phyloP scores from a whole-genome alignment of 441 rosid genomes.

The Theobroma grandiflorum region DNA sequence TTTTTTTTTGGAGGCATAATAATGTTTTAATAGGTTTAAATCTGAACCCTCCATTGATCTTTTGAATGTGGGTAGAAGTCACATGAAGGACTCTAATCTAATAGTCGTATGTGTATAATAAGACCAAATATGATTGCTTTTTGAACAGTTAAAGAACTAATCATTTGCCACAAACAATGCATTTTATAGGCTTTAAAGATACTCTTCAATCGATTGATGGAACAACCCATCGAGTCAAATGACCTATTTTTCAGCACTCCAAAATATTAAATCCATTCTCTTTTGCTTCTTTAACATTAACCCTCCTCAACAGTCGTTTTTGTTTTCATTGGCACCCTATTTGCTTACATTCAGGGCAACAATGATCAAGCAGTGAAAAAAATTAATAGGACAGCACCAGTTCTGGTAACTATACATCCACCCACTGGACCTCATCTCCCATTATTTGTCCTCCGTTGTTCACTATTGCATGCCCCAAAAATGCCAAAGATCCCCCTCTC shows the following conservation, averaged over 20 bases:
- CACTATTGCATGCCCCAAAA: slow-evolving; percentile 35
- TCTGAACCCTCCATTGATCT: neutral
- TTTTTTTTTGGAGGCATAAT: neutral
- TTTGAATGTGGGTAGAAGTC: neutral
- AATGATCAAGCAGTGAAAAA: slow-evolving; percentile 31
- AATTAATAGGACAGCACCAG: slow-evolving; percentile 39
- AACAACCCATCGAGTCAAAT: neutral
- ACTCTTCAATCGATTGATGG: neutral
- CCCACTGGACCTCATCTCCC: neutral
- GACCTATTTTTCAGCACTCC: neutral
- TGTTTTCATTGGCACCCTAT: slow-evolving; percentile 15
- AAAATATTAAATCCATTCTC: neutral
- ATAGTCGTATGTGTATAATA: neutral
- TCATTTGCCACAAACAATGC: neutral
- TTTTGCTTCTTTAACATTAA: neutral
- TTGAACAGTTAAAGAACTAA: neutral
- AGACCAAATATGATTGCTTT: slow-evolving; percentile 2
- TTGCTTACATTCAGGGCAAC: slow-evolving; percentile 40
- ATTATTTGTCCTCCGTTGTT: slow-evolving; percentile 23
- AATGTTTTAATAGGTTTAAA: neutral
- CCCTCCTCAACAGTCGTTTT: neutral
- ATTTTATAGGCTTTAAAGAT: neutral
- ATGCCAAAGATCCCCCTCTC: slow-evolving; percentile 8
- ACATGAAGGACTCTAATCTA: neutral
- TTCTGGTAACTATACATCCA: slow-evolving; percentile 28